These are phyloP conservation scores for Trichophyton schoenleinii DNA, from an alignment of 2,329 filamentous ascomycete species.

Conservation along the genomic window DNA sequence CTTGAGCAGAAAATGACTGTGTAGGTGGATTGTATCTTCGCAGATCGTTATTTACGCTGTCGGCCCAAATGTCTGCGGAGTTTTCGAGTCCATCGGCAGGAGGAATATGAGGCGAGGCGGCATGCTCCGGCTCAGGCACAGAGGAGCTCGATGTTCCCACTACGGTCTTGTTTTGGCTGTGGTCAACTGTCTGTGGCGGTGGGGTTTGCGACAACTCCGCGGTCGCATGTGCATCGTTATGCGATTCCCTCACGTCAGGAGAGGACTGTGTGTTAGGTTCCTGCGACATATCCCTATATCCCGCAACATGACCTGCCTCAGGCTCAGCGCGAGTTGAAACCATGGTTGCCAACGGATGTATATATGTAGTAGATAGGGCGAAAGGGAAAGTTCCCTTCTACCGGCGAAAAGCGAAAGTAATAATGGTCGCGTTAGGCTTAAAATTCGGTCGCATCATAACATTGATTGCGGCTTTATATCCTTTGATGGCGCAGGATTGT, in stretches of 20 bases:
- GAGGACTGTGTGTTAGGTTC: background rate
- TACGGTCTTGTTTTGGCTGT: background rate
- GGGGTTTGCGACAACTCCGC: background rate
- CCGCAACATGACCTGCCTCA: background rate
- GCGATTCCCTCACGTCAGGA: background rate
- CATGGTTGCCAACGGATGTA: background rate
- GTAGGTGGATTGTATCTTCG: background rate
- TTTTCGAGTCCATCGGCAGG: background rate
- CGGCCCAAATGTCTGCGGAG: background rate
- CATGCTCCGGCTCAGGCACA: no score
- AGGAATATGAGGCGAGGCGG: background rate
- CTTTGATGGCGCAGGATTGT: background rate
- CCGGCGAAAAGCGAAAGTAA: background rate
- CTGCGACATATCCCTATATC: background rate
- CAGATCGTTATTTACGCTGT: background rate
- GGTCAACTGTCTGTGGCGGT: background rate
- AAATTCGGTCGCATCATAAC: background rate
- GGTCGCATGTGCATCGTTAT: background rate
- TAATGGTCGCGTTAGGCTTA: background rate
- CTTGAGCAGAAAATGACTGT: background rate
- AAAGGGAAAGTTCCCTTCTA: background rate
- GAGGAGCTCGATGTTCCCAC: background rate
- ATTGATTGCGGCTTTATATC: background rate
- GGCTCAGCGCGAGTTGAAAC: background rate
- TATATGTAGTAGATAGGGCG: background rate